Base-by-base conservation (phyloP, 2,329 filamentous ascomycete genomes). In the Diaporthe citrichinensis region DNA sequence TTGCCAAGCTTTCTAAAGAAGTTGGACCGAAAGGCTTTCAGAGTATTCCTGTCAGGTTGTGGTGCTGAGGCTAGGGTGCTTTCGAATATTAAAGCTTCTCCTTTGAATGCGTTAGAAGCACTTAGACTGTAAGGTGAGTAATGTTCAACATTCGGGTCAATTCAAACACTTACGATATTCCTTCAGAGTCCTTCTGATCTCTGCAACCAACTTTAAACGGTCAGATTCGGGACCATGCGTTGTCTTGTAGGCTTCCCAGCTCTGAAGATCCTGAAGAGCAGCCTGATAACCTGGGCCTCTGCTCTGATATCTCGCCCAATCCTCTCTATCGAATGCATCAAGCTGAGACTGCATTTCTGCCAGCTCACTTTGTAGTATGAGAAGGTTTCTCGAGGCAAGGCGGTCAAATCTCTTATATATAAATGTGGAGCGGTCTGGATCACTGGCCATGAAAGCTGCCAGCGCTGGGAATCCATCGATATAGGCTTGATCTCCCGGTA, bases 11-110 rank as follows among this genome's bases (percentile, higher is more conserved):
- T 55, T 31, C 53, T 12, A 34, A 67, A 68, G 46, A 68, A 34
- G 4, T 6, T 31, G 15, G 44, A 51, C 25, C 62, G 44, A 36
- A 68, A 68, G 1, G 62, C 62, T 34, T 68, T 68, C 8, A 68
- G 46, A 1, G 49, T 49, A 17, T 68, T 68, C 15, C 12, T 34
- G 28, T 68, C 62, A 25, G 62, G 62, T n/a, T 4, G 9, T 49
- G 44, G 62, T 49, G 39, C 23, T 1, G 62, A 14, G 8, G 44
- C 44, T 23, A 53, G 62, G 1, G 62, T 68, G 15, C 44, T 51
- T 36, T 51, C 62, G 31, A 68, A 68, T 53, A 68, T 36, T 3
- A 68, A 68, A 4, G 44, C 62, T 20, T 53, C 62, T 34, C 44
- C 41, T 68, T 34, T 23, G 17, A 2, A 31, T 1, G 0, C 4